A percentile compares a stretch with the other conserved stretches of the same genome.
Conservation (phyloP, 2,329 filamentous ascomycete genomes). For the Aspergillus alliaceus region DNA sequence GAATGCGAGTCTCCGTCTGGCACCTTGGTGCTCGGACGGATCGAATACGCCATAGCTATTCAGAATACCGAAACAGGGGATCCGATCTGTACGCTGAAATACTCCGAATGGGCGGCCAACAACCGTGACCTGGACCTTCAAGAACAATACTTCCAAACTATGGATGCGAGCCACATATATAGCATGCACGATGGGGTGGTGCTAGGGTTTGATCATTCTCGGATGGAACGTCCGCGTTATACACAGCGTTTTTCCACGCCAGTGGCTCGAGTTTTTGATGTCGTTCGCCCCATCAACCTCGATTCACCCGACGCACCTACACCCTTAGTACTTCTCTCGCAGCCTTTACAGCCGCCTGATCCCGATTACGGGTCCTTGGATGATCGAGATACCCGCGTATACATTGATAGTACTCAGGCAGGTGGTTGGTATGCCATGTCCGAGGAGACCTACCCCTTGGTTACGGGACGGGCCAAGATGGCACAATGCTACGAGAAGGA, state of each 20-base stretch:
- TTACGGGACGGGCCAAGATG: conserved; percentile 66
- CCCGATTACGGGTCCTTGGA: conserved; percentile 44
- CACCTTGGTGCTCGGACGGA: conserved; percentile 78
- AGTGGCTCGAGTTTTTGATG: conserved; percentile 84
- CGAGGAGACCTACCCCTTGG: conserved; percentile 79
- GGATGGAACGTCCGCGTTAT: conserved; percentile 59
- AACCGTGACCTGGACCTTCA: conserved; percentile 85
- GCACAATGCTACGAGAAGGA: conserved; percentile 59
- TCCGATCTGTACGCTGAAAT: conserved; percentile 83
- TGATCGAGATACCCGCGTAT: conserved; percentile 66
- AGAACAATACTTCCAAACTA: conserved; percentile 74
- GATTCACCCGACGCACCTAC: conserved; percentile 61
- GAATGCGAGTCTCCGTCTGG: conserved; percentile 75
- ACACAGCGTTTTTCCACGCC: conserved; percentile 71
- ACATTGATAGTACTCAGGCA: conserved; percentile 80
- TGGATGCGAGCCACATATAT: conserved; percentile 87
- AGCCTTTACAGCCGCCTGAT: conserved; percentile 67
- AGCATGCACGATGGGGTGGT: conserved; percentile 81
- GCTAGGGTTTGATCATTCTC: conserved; percentile 72
- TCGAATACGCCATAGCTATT: conserved; percentile 87
- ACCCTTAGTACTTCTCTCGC: conserved; percentile 80
- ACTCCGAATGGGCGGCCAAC: conserved; percentile 93
- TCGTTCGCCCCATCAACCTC: conserved; percentile 71
- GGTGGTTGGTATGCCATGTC: conserved; percentile 95
- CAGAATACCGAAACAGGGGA: conserved; percentile 71